Base-by-base conservation (phyloP, 78 protist genomes). In the Emiliania huxleyi region DNA sequence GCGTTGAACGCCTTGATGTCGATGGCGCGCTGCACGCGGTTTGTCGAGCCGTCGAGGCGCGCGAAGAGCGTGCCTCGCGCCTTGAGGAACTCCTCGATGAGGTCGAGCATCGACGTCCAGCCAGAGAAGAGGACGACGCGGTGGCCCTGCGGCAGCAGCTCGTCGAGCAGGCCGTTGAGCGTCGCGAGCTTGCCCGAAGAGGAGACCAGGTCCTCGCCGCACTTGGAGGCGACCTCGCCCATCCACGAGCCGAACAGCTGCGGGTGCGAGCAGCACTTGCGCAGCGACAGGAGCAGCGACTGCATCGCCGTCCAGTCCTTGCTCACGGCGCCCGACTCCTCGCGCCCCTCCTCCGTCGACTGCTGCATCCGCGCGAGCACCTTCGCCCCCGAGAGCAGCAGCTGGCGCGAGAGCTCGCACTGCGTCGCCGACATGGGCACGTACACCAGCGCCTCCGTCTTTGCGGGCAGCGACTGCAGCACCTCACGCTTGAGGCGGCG, bases 51-150 rank as follows among this genome's bases (percentile, higher is more conserved):
- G 52, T 95, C 96, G 29, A 96, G 92, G 5, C 97, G 94, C n/a
- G 69, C 56, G 90, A 69, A 96, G 48, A n/a, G 35, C 87, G 21
- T 33, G 33, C n/a, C 1, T 18, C 88, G 25, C 43, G 21, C 21
- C 18, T 2, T 12, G 42, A 75, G 81, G 91, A 91, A 96, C 40
- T 95, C 94, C 91, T 95, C 96, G n/a, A 96, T 89, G 79, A 96
- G 84, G 73, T 95, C 90, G 46, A 96, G 91, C 88, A 92, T 55
- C 23, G 45, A 26, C 48, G 88, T 37, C 56, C 90, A 93, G 48
- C 87, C 99, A 15, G 98, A 96, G 91, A 98, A 98, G 69, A 98
- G 93, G 33, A 98, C 94, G 0, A 98, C 98, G 12, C 95, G 95
- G 91, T 98, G 99, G 6, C 96, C 97, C 11, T 2, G 71, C 19